These are phyloP conservation scores for Colletotrichum endophyticum DNA, from an alignment of 2,329 filamentous ascomycete genomes.

Conservation along the genomic window DNA sequence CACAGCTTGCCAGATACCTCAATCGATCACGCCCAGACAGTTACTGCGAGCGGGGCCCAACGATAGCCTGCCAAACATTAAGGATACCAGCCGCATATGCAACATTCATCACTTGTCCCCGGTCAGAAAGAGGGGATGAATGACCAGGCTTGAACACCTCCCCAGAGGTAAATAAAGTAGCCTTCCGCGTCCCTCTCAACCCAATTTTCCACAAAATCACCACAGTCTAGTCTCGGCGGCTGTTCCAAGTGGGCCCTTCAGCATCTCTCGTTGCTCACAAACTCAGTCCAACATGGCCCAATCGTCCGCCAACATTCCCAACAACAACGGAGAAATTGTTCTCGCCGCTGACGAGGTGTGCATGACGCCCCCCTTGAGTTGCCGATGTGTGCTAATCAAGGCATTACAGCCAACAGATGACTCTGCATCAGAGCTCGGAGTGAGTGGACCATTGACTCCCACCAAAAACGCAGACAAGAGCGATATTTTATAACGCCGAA, in stretches of 20 bases:
- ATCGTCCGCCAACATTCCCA: too few species aligned
- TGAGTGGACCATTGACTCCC: not conserved
- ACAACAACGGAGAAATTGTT: too few species aligned
- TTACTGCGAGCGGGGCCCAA: not conserved
- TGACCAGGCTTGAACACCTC: fast-evolving
- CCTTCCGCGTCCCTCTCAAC: not conserved
- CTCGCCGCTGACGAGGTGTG: too few species aligned
- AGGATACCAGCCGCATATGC: not conserved
- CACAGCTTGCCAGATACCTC: not conserved
- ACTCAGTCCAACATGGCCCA: not conserved
- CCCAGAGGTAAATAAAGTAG: fast-evolving
- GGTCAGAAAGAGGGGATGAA: not conserved
- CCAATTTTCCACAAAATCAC: not conserved
- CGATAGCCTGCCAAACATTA: not conserved
- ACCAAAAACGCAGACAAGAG: not conserved
- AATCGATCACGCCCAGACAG: fast-evolving
- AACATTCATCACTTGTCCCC: not conserved
- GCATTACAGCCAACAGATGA: not conserved
- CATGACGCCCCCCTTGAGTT: too few species aligned
- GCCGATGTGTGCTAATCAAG: not conserved
- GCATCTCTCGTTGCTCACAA: not conserved
- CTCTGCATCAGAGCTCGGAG: not conserved
- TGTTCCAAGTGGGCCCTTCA: fast-evolving
- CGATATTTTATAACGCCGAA: too few species aligned
- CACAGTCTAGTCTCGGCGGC: fast-evolving